Conservation (phyloP, 2,329 filamentous ascomycete genomes). For the Penicillium sp. region DNA sequence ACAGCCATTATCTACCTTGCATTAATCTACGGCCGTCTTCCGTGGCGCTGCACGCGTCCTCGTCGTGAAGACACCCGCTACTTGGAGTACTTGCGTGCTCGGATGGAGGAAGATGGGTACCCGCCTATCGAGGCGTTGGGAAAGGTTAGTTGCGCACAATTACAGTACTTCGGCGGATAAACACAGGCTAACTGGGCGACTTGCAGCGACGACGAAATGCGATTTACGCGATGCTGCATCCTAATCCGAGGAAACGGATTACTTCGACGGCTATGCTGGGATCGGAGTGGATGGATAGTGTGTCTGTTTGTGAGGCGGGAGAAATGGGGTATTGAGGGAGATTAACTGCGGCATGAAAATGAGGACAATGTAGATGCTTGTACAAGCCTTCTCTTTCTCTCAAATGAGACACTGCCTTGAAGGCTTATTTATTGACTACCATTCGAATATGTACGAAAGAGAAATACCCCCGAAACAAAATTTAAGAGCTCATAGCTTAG, state of each 20-base stretch:
- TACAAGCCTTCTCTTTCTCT: too few species aligned
- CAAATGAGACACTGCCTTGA: too few species aligned
- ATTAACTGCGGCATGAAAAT: too few species aligned
- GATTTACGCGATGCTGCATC: constrained; percentile 37
- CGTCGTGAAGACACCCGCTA: constrained; percentile 30
- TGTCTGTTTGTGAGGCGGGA: constrained; percentile 29
- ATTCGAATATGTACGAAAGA: too few species aligned
- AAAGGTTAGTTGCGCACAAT: too few species aligned
- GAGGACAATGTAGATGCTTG: too few species aligned
- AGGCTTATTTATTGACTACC: too few species aligned
- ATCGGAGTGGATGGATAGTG: constrained; percentile 33
- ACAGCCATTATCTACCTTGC: constrained; percentile 34
- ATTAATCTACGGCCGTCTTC: constrained; percentile 28
- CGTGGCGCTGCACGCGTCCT: constrained; percentile 31
- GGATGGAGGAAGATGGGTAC: constrained; percentile 26
- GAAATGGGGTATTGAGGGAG: constrained; percentile 17
- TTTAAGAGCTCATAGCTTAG: neutral
- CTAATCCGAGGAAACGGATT: constrained; percentile 27
- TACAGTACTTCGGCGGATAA: too few species aligned
- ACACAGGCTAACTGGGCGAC: neutral
- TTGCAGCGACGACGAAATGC: constrained; percentile 28
- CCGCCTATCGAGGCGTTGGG: constrained; percentile 32
- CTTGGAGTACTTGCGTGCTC: constrained; percentile 27
- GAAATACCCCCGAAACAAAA: neutral
- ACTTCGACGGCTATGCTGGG: constrained; percentile 25